Evolutionary conservation across 352 stramenopile species (phyloP), one percentile per base, ranked within the genome.

Genomic region (Saprolegnia parasitica): DNA sequence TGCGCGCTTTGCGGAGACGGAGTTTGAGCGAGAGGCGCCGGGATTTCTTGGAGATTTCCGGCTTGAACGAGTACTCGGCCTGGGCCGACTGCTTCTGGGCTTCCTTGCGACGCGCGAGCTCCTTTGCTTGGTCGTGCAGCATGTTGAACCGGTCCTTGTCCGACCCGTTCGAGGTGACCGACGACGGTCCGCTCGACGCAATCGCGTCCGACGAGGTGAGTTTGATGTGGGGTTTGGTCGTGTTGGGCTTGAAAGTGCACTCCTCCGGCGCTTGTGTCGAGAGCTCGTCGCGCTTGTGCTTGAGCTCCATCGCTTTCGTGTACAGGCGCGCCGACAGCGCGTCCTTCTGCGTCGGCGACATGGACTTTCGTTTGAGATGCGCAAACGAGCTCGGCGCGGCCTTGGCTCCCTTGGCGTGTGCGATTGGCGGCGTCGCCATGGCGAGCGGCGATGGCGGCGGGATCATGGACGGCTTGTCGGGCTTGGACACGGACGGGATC

Each of bases 331-430:
- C 26, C 4, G 50, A 37, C 47, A 70, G 35, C 5, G 47, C 50
- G 29, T 70, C 63, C 23, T 70, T 70, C 47, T 63, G 63, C n/a
- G 42, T 70, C 37, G 63, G 63, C 6, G 63, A 70, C 63, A 70
- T 61, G 21, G 63, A 70, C 26, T 61, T 61, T 11, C 63, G 46
- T 23, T 70, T 70, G 24, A 60, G 35, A 9, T 40, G 52, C 11
- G 24, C 24, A 16, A 35, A 21, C 16, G 52, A 9, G 20, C 52
- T 60, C 52, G 52, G 11, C 42, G 18, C 42, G 11, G 1, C 18
- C 42, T 49, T n/a, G 18, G 18, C 3, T 10, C 1, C 10, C 42
- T 49, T 35, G 29, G 29, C 29, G 5, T 35, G 29, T 24, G 24
- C 18, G 16, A 32, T 18, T n/a, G n/a, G n/a, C 8, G 56, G 4